Conservation (phyloP, 805 yeast species). For the Yarrowia deformans region DNA sequence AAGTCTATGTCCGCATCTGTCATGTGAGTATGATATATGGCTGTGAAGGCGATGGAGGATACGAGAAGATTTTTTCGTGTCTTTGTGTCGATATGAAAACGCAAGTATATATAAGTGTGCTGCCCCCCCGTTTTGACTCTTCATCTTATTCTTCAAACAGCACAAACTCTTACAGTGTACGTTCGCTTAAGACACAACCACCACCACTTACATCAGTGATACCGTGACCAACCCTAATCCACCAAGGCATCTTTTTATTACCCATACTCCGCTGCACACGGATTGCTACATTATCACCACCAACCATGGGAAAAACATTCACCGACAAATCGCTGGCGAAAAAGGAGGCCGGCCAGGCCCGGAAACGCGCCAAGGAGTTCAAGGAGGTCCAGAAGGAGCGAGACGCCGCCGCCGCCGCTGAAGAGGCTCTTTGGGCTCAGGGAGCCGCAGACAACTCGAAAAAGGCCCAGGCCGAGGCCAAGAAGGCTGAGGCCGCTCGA, state of each 20-base stretch:
- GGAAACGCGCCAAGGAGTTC: constrained; percentile 38
- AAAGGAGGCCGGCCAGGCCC: constrained; percentile 39
- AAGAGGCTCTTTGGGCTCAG: constrained; percentile 27
- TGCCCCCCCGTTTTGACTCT: background rate
- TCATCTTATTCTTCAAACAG: background rate
- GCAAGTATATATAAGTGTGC: background rate
- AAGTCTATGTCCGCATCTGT: background rate
- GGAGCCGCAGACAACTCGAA: constrained; percentile 34
- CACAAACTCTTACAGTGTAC: too few species aligned
- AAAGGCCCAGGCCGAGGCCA: constrained; percentile 39
- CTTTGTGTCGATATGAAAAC: too few species aligned
- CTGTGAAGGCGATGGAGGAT: background rate
- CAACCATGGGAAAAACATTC: constrained; percentile 35
- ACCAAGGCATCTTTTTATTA: background rate
- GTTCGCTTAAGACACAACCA: background rate
- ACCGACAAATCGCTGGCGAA: constrained; percentile 37
- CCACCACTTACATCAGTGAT: background rate
- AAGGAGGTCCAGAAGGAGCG: constrained; percentile 32
- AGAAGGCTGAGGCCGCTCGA: constrained; percentile 30
- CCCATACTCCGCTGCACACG: background rate
- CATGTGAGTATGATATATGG: constrained; percentile 6
- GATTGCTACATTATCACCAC: constrained; percentile 7
- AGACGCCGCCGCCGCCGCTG: constrained; percentile 8
- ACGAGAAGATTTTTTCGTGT: background rate
- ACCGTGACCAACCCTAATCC: constrained; percentile 26